Base-by-base conservation (phyloP, 441 rosid genomes). In the Syzygium malaccense region DNA sequence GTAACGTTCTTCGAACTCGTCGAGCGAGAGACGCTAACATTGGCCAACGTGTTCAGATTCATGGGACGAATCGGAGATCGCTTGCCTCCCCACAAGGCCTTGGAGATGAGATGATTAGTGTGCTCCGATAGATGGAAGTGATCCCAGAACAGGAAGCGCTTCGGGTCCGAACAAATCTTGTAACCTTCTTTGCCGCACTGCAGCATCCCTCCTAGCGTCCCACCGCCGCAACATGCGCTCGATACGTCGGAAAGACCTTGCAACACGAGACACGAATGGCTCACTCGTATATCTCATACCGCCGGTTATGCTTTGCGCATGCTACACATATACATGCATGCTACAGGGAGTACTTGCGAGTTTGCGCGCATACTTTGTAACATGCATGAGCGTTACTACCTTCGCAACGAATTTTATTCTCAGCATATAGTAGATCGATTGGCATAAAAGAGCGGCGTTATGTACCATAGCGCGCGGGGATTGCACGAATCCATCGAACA, bases 111-210 rank as follows among this genome's bases (percentile, higher is more conserved):
- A 19, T 89, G 89, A 91, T 92, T 92, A 87, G 96, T 56, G 12
- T 86, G 94, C 85, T 95, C 94, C 4, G 95, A 90, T 3, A 95
- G 97, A 91, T 94, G 97, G 71, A 93, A 95, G 86, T 91, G 93
- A 88, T 96, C 98, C 97, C 96, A 92, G 66, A 94, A 96, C 88
- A 96, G 45, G 88, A 86, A 94, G 86, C 45, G 54, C 1, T 91
- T 87, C 10, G 94, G 92, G 75, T 93, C 92, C 30, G 53, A 51
- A 88, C 97, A 95, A n/a, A 92, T 87, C 89, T 91, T 93, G 90
- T 94, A 95, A 1, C 96, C 94, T 75, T 94, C 91, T 86, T 45
- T 92, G 83, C 98, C 97, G 88, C 97, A 94, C 54, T 93, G 94
- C 51, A 91, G 10, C 87, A 89, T 26, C 85, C 97, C 96, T 62